Conservation (phyloP, 2,329 filamentous ascomycete species). For the Blastomyces percursus region DNA sequence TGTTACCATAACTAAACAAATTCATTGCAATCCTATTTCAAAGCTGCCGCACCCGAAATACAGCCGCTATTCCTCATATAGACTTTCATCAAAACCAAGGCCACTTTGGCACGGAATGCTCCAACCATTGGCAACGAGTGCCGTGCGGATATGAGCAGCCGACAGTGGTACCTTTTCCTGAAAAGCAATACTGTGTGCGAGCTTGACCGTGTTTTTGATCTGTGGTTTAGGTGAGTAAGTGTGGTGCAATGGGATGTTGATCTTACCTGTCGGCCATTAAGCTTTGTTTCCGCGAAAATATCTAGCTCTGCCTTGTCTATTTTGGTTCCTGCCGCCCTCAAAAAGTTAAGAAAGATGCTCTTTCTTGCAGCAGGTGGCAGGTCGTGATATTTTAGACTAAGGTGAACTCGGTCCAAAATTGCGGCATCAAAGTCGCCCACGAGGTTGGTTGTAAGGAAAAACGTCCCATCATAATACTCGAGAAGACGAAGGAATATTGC, state of each 20-base stretch:
- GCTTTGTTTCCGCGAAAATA: not conserved
- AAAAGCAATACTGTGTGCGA: not conserved
- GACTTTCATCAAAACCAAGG: not conserved
- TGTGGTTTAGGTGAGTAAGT: not conserved
- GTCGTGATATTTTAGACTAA: not conserved
- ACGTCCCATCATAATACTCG: conserved; percentile 19
- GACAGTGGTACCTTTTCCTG: not conserved
- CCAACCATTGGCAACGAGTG: not conserved
- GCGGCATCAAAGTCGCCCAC: not conserved
- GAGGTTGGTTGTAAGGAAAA: conserved; percentile 25
- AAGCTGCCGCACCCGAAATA: too few species aligned
- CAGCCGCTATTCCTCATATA: not conserved
- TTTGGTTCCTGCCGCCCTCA: not conserved
- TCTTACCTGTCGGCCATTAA: conserved; percentile 3
- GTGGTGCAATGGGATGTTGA: not conserved
- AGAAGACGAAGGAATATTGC: conserved; percentile 15
- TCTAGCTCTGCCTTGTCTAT: not conserved
- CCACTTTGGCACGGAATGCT: not conserved
- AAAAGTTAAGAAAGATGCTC: not conserved
- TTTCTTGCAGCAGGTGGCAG: not conserved
- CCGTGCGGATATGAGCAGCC: not conserved
- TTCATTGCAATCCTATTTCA: too few species aligned
- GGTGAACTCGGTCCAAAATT: not conserved
- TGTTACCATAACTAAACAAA: too few species aligned
- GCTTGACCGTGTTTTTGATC: not conserved